Conservation (phyloP, 306 rosid species). For the Calophaca sinica region DNA sequence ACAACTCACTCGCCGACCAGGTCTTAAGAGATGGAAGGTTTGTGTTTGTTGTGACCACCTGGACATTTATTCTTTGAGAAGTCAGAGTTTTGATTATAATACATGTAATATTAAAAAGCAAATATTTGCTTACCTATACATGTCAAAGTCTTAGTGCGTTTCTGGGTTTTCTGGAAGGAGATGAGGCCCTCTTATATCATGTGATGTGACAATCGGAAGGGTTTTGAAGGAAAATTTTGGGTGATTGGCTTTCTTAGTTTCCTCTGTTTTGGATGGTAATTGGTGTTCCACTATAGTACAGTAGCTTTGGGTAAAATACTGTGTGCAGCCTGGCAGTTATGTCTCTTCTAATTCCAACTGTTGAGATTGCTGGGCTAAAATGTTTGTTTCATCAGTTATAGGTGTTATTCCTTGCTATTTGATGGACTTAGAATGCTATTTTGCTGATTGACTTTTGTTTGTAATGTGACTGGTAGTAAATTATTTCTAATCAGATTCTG, state of each 20-base stretch:
- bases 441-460: conserved; percentile 3
- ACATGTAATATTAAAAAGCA: background rate
- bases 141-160: conserved; percentile 14
- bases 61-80: conserved; percentile 12
- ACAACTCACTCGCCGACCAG: conserved; percentile 82
- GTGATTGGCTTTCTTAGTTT: conserved; percentile 32
- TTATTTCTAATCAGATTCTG: background rate
- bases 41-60: conserved; percentile 42
- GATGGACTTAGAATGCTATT: conserved; percentile 21
- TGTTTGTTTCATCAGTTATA: conserved; percentile 15
- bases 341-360: background rate
- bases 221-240: conserved; percentile 26
- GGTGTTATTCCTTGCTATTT: conserved; percentile 5
- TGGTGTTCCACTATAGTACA: no score
- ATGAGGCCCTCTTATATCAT: background rate
- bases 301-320: no score
- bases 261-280: background rate
- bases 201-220: background rate
- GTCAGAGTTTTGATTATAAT: conserved; percentile 21
- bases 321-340: background rate
- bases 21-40: conserved; percentile 94
- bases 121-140: conserved; percentile 17
- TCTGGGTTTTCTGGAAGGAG: conserved; percentile 15
- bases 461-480: background rate
- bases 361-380: background rate